Evolutionary conservation across 768 basidiomycete species (phyloP).

Genomic region (Naganishia antarctica): DNA sequence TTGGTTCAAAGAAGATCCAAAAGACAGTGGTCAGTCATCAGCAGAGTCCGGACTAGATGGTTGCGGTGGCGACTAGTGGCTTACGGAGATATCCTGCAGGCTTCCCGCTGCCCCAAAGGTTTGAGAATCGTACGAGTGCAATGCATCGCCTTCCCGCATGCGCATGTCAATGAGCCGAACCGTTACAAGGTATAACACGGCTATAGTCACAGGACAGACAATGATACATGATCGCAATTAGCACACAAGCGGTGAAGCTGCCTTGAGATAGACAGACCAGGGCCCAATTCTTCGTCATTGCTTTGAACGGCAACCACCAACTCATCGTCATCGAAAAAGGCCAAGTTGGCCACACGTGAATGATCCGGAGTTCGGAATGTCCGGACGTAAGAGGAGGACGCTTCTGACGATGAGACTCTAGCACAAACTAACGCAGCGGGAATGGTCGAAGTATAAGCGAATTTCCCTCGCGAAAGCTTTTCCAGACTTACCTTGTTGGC

Average conservation of each 20-base stretch:
- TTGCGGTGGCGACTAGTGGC: no score
- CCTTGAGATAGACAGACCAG: not conserved
- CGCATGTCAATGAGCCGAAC: not conserved
- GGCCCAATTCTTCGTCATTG: not conserved
- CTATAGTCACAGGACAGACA: not conserved
- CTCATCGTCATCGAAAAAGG: constrained; percentile 9
- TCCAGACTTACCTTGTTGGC: not conserved
- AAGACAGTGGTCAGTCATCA: no score
- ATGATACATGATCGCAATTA: no score
- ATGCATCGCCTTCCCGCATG: not conserved
- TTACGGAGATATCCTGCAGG: no score
- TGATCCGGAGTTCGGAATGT: not conserved
- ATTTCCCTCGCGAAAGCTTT: not conserved
- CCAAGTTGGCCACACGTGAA: not conserved
- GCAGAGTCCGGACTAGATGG: no score
- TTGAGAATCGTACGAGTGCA: not conserved
- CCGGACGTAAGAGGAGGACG: not conserved
- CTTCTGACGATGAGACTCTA: not conserved
- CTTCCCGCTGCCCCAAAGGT: no score
- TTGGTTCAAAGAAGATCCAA: not conserved
- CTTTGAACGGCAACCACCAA: not conserved
- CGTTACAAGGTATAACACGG: not conserved
- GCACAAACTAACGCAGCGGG: not conserved
- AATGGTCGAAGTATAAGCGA: not conserved
- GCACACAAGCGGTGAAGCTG: no score